Conservation (phyloP, 2,329 filamentous ascomycete species). For the Neofusicoccum sp. region DNA sequence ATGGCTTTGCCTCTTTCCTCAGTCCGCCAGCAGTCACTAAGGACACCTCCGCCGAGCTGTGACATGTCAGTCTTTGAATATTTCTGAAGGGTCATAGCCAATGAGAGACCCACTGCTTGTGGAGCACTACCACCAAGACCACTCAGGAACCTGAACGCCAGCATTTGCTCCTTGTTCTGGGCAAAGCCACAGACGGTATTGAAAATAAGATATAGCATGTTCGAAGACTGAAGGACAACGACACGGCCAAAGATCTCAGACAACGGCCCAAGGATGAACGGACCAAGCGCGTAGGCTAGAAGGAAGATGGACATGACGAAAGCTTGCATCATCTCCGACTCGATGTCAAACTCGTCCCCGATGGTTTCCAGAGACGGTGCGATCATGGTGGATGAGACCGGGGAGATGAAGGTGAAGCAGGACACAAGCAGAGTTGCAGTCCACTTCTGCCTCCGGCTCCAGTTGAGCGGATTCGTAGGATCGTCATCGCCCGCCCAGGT, state of each 20-base stretch:
- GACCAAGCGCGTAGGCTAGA: conserved; percentile 19
- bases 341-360: conserved; percentile 25
- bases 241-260: conserved; percentile 44
- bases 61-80: conserved; percentile 27
- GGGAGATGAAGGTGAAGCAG: conserved; percentile 18
- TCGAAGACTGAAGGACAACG: conserved; percentile 54
- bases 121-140: conserved; percentile 60
- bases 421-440: conserved; percentile 10
- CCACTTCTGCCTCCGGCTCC: conserved; percentile 18
- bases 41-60: conserved; percentile 34
- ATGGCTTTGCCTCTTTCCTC: conserved; percentile 63
- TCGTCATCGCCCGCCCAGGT: conserved; percentile 18
- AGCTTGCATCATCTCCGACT: conserved; percentile 27
- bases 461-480: conserved; percentile 18
- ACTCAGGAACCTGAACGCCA: conserved; percentile 58
- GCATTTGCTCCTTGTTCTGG: conserved; percentile 52
- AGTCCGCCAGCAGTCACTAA: conserved; percentile 56
- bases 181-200: conserved; percentile 61
- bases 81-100: background rate
- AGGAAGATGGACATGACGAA: conserved; percentile 26
- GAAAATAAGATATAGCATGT: conserved; percentile 57
- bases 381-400: conserved; percentile 19
- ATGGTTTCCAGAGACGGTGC: conserved; percentile 21
- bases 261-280: conserved; percentile 43
- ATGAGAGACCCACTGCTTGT: conserved; percentile 40